Evolutionary conservation across 208 protist genomes (phyloP).

Genomic region (Wallacemonas sp.): DNA sequence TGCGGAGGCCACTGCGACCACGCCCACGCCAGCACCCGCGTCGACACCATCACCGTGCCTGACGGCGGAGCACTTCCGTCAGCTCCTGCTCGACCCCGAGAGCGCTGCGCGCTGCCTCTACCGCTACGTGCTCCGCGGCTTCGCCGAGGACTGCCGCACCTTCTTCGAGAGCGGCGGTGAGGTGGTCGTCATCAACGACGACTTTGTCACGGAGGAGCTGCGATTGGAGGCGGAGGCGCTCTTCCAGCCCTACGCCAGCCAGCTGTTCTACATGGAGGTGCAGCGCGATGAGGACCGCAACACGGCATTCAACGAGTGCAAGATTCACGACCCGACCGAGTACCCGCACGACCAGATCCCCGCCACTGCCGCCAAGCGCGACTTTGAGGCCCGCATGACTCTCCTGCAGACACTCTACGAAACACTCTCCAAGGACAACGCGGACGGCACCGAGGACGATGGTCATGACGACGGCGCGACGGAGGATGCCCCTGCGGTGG

Average conservation of each 20-base stretch:
- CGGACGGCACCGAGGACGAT: not conserved
- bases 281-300: constrained; percentile 53
- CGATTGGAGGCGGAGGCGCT: constrained; percentile 65
- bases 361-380: constrained; percentile 29
- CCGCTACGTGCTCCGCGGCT: constrained; percentile 59
- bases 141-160: constrained; percentile 53
- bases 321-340: constrained; percentile 62
- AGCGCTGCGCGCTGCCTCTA: constrained; percentile 67
- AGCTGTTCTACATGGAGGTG: constrained; percentile 86
- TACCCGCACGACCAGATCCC: constrained; percentile 52
- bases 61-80: constrained; percentile 57
- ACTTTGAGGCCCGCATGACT: constrained; percentile 60
- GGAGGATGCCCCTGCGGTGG: too few species aligned
- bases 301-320: constrained; percentile 59
- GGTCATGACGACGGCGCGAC: not conserved
- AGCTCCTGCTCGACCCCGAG: constrained; percentile 50
- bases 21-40: too few species aligned
- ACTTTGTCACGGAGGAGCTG: constrained; percentile 79
- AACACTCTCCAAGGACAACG: constrained; percentile 25
- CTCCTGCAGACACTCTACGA: constrained; percentile 65
- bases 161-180: constrained; percentile 76
- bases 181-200: constrained; percentile 87
- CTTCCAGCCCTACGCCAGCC: constrained; percentile 51
- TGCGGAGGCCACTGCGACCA: too few species aligned
- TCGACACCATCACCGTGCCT: constrained; percentile 43